A percentile compares a stretch with the other conserved stretches of the same genome.
Evolutionary conservation across 495 filamentous ascomycete genomes (phyloP).

Genomic region (Xylona heveae): DNA sequence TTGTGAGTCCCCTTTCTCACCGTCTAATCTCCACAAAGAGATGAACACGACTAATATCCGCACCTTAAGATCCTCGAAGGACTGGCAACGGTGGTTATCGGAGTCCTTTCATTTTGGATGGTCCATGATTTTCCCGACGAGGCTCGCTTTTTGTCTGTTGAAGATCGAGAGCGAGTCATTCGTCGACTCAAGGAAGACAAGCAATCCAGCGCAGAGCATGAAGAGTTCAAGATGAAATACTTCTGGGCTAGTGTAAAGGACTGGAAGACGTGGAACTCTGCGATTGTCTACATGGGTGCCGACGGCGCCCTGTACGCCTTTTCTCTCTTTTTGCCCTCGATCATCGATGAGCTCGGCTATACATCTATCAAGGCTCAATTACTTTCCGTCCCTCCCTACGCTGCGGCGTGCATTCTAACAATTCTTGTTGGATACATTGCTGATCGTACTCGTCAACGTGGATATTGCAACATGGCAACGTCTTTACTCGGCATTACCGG

Average conservation of each 20-base stretch:
- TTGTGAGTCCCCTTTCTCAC: constrained; percentile 23
- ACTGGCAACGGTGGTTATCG: constrained; percentile 51
- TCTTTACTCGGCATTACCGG: constrained; percentile 54
- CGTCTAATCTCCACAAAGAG: not conserved
- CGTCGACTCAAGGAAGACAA: constrained; percentile 52
- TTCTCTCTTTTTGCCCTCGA: constrained; percentile 73
- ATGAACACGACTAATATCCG: constrained; percentile 4
- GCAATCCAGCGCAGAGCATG: constrained; percentile 59
- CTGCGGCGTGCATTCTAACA: constrained; percentile 57
- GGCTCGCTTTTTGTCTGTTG: constrained; percentile 51
- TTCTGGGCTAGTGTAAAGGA: constrained; percentile 57
- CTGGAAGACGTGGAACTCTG: constrained; percentile 64
- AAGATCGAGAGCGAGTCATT: constrained; percentile 53
- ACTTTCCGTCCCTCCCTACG: constrained; percentile 75
- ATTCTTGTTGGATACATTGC: constrained; percentile 56
- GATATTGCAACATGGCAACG: constrained; percentile 58
- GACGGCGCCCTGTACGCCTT: constrained; percentile 65
- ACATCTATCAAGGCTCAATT: constrained; percentile 50
- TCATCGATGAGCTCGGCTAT: constrained; percentile 60
- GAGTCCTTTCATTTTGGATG: constrained; percentile 57
- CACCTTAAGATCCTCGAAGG: constrained; percentile 38
- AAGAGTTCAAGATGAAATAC: constrained; percentile 33
- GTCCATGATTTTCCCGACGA: constrained; percentile 80
- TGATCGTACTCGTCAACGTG: constrained; percentile 57
- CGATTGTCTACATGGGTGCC: constrained; percentile 20